Evolutionary conservation across 2,329 filamentous ascomycete species (phyloP), one percentile per base, ranked within the genome.

Genomic region (Magnaporthiopsis rhizophila): DNA sequence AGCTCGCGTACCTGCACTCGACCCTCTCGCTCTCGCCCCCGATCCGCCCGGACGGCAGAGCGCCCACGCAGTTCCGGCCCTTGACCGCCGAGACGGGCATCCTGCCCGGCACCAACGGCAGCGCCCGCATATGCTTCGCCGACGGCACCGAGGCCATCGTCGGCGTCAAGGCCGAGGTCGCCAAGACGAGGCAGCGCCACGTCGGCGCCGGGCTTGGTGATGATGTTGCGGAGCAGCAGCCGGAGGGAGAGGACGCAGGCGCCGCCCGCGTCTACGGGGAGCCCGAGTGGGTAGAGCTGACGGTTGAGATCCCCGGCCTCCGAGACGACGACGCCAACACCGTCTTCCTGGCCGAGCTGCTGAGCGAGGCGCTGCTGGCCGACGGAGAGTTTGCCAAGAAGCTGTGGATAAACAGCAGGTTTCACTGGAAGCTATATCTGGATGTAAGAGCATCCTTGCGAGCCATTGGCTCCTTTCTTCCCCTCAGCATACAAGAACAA

Each of bases 111-210:
- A 89, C 94, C 21, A 96, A 98, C 73, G 95, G 95, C 66, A 96
- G 91, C 76, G 94, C 95, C 66, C 87, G 96, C 45, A 89, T 99
- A 60, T 96, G 94, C 69, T 96, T 98, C 74, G 88, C 92, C 3
- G 95, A 99, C 75, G 95, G 95, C 62, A 96, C 92, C 1, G 95
- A 99, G 77, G 95, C 95, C 8, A 89, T 99, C 66, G 95, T 97
- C 7, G 95, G 95, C 59, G 89, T 97, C 66, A 99, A 98, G 78
- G 92, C 91, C 0, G 94, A 98, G 78, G 91, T 98, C 4, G 92
- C 97, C 75, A 88, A 85, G 79, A 92, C 89, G 60, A 69, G 65
- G 18, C 66, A 64, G 58, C 66, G 38, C 69, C 71, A 66, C 50
- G 67, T 69, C 24, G 68, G 69, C 56, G 69, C 67, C 58, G 72